Evolutionary conservation across 768 basidiomycete species (phyloP).

Genomic region (Paxillus rubicundulus): DNA sequence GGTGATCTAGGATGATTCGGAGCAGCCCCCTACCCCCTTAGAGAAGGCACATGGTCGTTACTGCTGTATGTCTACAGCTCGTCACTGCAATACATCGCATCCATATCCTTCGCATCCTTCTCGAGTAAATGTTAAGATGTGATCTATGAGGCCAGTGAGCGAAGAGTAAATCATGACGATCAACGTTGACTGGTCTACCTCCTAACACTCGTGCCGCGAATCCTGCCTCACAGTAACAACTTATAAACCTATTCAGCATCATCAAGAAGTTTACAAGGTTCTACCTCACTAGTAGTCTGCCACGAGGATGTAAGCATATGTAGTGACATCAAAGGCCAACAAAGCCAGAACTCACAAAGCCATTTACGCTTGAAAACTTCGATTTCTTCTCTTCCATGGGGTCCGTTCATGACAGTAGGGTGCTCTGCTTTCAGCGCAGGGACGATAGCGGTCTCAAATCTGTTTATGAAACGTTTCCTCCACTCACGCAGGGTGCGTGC

Average conservation of each 20-base stretch:
- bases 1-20: slow-evolving; percentile 9
- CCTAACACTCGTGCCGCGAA: slow-evolving; percentile 65
- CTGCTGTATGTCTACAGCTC: neutral
- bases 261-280: neutral
- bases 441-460: slow-evolving; percentile 57
- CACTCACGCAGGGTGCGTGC: slow-evolving; percentile 80
- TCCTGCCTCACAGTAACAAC: slow-evolving; percentile 73
- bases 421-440: slow-evolving; percentile 61
- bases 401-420: slow-evolving; percentile 50
- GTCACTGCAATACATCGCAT: slow-evolving; percentile 34
- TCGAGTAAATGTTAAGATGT: slow-evolving; percentile 62
- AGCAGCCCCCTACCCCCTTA: neutral
- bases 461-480: slow-evolving; percentile 55
- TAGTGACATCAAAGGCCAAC: slow-evolving; percentile 4
- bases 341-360: slow-evolving; percentile 50
- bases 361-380: slow-evolving; percentile 76
- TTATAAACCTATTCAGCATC: slow-evolving; percentile 24
- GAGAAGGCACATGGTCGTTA: neutral
- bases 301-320: slow-evolving; percentile 6
- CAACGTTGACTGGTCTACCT: slow-evolving; percentile 35
- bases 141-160: slow-evolving; percentile 38
- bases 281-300: slow-evolving; percentile 47
- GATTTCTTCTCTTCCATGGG: slow-evolving; percentile 49
- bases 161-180: slow-evolving; percentile 1
- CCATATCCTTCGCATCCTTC: slow-evolving; percentile 63